A percentile compares a stretch with the other conserved stretches of the same genome.
Conservation (phyloP, 176 grass and related monocot genomes). For the Tillandsia fasciculata region DNA sequence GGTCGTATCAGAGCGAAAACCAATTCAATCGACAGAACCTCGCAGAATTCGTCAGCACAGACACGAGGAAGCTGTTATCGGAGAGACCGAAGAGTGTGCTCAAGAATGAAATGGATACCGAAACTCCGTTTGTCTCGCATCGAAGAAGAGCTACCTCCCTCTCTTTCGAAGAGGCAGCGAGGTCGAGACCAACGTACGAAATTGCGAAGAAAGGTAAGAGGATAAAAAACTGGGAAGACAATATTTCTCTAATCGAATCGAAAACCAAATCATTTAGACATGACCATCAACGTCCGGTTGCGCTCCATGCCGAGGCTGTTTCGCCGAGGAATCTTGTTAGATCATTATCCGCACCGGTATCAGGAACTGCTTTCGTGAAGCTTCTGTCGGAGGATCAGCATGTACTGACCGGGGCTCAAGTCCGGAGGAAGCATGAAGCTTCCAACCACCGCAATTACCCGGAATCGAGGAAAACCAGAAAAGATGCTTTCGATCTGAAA, state of each 20-base stretch:
- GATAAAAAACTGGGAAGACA: constrained; percentile 32
- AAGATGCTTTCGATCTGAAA: constrained; percentile 50
- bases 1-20: constrained; percentile 41
- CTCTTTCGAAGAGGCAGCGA: constrained; percentile 8
- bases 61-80: constrained; percentile 59
- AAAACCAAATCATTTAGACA: constrained; percentile 40
- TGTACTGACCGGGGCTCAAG: constrained; percentile 27
- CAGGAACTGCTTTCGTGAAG: constrained; percentile 70
- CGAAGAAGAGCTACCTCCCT: constrained; percentile 4
- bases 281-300: constrained; percentile 11
- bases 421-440: constrained; percentile 48
- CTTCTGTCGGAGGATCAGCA: constrained; percentile 59
- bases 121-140: constrained; percentile 20
- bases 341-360: constrained; percentile 85
- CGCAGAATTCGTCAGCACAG: constrained; percentile 36
- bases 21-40: constrained; percentile 32
- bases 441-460: constrained; percentile 18
- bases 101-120: constrained; percentile 38
- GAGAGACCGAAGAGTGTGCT: constrained; percentile 62
- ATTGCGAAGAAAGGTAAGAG: constrained; percentile 23
- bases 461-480: constrained; percentile 57
- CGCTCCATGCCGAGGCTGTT: constrained; percentile 11
- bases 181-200: constrained; percentile 20
- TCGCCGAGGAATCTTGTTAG: constrained; percentile 72
- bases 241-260: constrained; percentile 32